Evolutionary conservation across 139 green algal species (phyloP).

Genomic region (Eudorina sp.): DNA sequence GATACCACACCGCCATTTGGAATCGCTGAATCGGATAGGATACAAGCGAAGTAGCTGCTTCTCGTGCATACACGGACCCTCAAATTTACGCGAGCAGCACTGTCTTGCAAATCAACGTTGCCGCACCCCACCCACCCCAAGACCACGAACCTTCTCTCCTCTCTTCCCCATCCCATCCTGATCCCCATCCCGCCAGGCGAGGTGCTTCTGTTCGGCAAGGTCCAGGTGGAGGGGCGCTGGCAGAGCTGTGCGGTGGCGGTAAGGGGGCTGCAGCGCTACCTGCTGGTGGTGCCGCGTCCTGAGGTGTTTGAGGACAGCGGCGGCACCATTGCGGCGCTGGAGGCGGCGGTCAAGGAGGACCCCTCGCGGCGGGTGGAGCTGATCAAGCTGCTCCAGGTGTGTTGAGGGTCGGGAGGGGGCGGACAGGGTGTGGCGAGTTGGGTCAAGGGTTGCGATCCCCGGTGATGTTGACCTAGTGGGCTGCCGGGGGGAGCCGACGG

Average conservation of each 20-base stretch:
- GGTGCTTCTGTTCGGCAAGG: slow-evolving; percentile 97
- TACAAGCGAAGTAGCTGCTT: too few species aligned
- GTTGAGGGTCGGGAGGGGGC: too few species aligned
- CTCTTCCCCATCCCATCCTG: background rate
- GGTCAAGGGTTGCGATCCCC: too few species aligned
- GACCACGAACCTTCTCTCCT: background rate
- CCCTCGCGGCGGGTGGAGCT: slow-evolving; percentile 62
- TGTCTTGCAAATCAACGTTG: too few species aligned
- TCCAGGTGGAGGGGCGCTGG: slow-evolving; percentile 58
- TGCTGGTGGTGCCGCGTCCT: slow-evolving; percentile 87
- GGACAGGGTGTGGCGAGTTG: too few species aligned
- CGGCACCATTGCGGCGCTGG: slow-evolving; percentile 67
- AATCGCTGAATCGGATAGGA: too few species aligned
- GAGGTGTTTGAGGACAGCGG: slow-evolving; percentile 73
- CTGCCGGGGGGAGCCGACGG: too few species aligned
- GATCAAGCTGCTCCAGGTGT: slow-evolving; percentile 63
- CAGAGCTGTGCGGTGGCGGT: slow-evolving; percentile 60
- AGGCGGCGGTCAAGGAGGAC: slow-evolving; percentile 64
- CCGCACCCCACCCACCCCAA: too few species aligned
- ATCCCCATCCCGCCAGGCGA: slow-evolving; percentile 49
- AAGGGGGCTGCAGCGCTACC: slow-evolving; percentile 65
- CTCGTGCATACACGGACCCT: too few species aligned
- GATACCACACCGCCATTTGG: too few species aligned
- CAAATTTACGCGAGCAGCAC: too few species aligned
- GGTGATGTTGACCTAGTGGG: too few species aligned